Evolutionary conservation across 805 yeast species (phyloP), one percentile per base, ranked within the genome.

Genomic region (Nakazawaea laoshanensis): DNA sequence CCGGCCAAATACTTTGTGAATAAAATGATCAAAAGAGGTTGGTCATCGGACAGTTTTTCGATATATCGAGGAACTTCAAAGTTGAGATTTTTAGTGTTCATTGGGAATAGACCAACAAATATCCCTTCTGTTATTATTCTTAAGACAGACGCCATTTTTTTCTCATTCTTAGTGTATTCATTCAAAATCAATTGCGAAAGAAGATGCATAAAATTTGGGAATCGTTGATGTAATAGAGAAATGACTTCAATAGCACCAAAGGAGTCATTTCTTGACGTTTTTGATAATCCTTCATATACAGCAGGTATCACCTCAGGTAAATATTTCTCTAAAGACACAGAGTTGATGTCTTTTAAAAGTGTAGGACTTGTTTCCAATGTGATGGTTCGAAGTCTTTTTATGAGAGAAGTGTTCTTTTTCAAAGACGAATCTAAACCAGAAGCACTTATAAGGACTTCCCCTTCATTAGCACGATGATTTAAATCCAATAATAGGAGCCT

Each of bases 361-460:
- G 65, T 49, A 27, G 44, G 47, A 36, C 53, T 53, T 24, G 65
- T 65, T 5, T 78, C 88, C 24, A 64, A 65, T 24, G 60, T 67
- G 16, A 86, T 52, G 2, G 68, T 61, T 41, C 77, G 67, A 32
- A 87, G 49, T 44, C 79, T 80, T 49, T 77, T 81, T 32, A 86
- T 76, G 47, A 84, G 82, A 0, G 86, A 80, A 3, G 85, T 74
- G 49, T 88, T 84, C 51, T 79, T 83, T 61, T 87, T 87, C 42
- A 87, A 60, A 36, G 88, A 79, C 0, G 94, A 62, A 49, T 87
- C 95, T 7, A 76, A 52, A 25, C 11, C 15, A 8, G 22, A 20
- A 20, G 9, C 22, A n/a, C n/a, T n/a, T n/a, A n/a, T n/a, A n/a
- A n/a, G n/a, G n/a, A n/a, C n/a, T n/a, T n/a, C n/a, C n/a, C n/a